These are phyloP conservation scores for Cryptosporidium canis DNA, from an alignment of 169 alveolate genomes.

Conservation along the genomic window DNA sequence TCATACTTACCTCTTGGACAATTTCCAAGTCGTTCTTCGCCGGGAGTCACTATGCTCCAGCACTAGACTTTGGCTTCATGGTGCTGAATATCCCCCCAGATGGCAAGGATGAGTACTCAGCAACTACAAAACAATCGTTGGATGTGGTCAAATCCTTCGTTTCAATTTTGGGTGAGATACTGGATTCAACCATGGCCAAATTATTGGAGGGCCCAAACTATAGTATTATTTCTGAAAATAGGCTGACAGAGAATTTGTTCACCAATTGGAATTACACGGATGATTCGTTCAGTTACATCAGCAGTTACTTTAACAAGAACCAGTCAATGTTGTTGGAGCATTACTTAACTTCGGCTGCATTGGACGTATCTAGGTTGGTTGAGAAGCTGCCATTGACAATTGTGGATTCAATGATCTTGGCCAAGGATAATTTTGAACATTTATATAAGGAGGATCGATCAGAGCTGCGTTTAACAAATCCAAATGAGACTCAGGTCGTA, in stretches of 20 bases:
- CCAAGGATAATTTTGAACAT: conserved; percentile 1
- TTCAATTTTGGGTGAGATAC: background rate
- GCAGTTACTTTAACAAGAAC: conserved; percentile 37
- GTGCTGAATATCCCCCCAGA: conserved; percentile 50
- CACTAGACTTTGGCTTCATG: conserved; percentile 50
- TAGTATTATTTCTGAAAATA: conserved; percentile 19
- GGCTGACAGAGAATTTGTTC: conserved; percentile 1
- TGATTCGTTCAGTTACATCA: background rate
- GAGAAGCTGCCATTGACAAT: conserved; percentile 21
- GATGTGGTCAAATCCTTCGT: conserved; percentile 1
- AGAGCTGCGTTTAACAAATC: conserved; percentile 6
- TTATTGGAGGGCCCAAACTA: background rate
- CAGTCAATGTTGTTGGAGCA: background rate
- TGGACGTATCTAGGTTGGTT: conserved; percentile 29
- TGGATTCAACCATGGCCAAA: background rate
- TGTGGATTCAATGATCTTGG: conserved; percentile 23
- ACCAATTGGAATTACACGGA: background rate
- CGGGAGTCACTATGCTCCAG: conserved; percentile 18
- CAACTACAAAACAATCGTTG: background rate
- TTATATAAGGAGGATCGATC: background rate
- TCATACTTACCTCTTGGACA: conserved; percentile 27
- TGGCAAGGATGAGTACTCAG: background rate
- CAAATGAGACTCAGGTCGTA: conserved; percentile 43
- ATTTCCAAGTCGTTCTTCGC: conserved; percentile 22
- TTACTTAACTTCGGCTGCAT: conserved; percentile 1